Evolutionary conservation across 179 eudicot genomes (phyloP).

Genomic region (Silene vulgaris): DNA sequence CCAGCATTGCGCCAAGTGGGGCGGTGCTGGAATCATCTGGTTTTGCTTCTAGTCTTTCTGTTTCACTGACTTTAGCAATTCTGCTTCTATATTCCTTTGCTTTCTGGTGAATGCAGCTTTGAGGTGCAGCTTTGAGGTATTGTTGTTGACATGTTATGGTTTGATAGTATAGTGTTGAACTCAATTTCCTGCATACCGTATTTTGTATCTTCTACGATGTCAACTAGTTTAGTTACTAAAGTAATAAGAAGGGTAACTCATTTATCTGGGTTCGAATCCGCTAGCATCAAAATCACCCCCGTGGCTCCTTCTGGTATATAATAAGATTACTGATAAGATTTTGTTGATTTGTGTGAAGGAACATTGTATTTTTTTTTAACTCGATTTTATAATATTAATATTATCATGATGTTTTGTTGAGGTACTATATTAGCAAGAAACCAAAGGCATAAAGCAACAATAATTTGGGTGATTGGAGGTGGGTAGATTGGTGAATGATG

Average conservation of each 20-base stretch:
- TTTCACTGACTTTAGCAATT: conserved; percentile 16
- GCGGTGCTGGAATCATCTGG: conserved; percentile 42
- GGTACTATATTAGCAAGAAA: background rate
- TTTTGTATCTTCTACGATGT: conserved; percentile 2
- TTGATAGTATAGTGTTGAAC: background rate
- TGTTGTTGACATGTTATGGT: conserved; percentile 8
- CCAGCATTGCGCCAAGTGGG: conserved; percentile 42
- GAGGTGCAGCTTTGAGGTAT: conserved; percentile 15
- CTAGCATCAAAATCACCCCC: too few relatives aligned
- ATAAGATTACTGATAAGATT: conserved; percentile 6
- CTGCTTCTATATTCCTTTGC: conserved; percentile 21
- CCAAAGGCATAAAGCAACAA: background rate
- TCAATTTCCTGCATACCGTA: background rate
- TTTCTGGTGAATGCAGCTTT: conserved; percentile 27
- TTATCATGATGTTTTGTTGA: background rate
- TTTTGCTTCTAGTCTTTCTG: conserved; percentile 13
- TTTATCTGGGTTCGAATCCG: too few relatives aligned
- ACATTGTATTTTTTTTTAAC: background rate
- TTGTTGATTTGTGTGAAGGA: conserved; percentile 9
- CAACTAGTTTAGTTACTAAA: too few relatives aligned
- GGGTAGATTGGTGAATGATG: conserved; percentile 23
- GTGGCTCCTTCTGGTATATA: conserved; percentile 18
- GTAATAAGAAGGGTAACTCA: too few relatives aligned
- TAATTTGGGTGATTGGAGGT: conserved; percentile 7
- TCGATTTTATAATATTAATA: background rate